A percentile compares a stretch with the other conserved stretches of the same genome.
Conservation (phyloP, 495 filamentous ascomycete genomes). For the Aspergillus saccharolyticus region DNA sequence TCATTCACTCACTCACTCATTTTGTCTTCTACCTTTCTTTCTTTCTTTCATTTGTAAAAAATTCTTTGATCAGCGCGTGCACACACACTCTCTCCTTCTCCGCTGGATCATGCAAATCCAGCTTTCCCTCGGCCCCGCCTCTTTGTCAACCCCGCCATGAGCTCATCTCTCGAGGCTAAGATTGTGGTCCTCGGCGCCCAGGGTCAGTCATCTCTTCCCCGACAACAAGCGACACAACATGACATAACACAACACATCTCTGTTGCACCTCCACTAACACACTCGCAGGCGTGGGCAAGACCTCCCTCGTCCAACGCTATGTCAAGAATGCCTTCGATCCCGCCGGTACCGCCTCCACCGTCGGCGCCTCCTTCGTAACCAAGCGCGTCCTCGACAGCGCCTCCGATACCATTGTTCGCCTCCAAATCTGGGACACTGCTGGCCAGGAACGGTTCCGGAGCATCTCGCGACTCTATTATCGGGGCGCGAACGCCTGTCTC, state of each 20-base stretch:
- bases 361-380: constrained; percentile 91
- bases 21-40: constrained; percentile 1
- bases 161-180: constrained; percentile 80
- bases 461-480: constrained; percentile 91
- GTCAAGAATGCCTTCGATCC: constrained; percentile 73
- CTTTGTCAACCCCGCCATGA: constrained; percentile 47
- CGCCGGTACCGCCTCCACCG: constrained; percentile 66
- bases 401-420: constrained; percentile 68
- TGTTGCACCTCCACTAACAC: not conserved
- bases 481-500: constrained; percentile 88
- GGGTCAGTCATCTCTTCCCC: constrained; percentile 33
- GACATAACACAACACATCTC: not conserved
- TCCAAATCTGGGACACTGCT: constrained; percentile 93
- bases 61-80: not conserved
- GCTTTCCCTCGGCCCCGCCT: constrained; percentile 21
- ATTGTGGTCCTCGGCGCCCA: constrained; percentile 87
- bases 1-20: not conserved
- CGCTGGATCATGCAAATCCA: constrained; percentile 33
- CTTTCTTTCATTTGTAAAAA: not conserved
- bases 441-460: constrained; percentile 93
- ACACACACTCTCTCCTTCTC: not conserved
- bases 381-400: constrained; percentile 86
- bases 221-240: not conserved
- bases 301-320: constrained; percentile 82
- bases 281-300: constrained; percentile 80